Evolutionary conservation across 2,329 filamentous ascomycete genomes (phyloP).

Genomic region (Ambrosiella beaveri): DNA sequence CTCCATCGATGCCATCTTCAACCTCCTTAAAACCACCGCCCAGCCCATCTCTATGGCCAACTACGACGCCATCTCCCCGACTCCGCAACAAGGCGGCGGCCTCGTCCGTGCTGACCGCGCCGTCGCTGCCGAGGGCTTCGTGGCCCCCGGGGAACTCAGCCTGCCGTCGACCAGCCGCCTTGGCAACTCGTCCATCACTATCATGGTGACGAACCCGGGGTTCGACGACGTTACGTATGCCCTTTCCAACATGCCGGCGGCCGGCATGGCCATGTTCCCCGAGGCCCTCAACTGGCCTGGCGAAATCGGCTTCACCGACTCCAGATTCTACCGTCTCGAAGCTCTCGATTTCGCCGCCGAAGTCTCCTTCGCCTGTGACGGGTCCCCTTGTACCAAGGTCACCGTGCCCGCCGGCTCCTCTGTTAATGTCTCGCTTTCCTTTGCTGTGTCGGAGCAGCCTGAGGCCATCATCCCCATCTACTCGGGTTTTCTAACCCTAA

Average conservation of each 20-base stretch:
- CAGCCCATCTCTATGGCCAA: constrained; percentile 18
- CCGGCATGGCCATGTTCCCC: constrained; percentile 7
- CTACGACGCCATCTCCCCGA: constrained; percentile 17
- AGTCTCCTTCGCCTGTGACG: not conserved
- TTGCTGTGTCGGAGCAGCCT: constrained; percentile 43
- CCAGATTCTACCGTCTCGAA: not conserved
- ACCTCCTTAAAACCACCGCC: constrained; percentile 19
- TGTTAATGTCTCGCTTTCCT: constrained; percentile 18
- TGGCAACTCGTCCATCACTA: not conserved
- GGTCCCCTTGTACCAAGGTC: not conserved
- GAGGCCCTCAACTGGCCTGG: not conserved
- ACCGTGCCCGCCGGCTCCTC: not conserved
- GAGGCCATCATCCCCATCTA: constrained; percentile 2
- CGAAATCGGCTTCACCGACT: not conserved
- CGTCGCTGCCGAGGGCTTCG: not conserved
- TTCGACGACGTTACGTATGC: not conserved
- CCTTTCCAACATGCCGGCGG: not conserved
- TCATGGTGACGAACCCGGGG: constrained; percentile 6
- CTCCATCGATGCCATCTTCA: constrained; percentile 17
- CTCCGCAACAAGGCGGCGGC: constrained; percentile 21
- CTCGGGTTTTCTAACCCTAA: constrained; percentile 1
- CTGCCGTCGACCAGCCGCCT: not conserved
- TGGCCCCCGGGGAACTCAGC: constrained; percentile 1
- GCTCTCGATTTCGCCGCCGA: not conserved
- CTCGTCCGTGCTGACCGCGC: constrained; percentile 20